Conservation (phyloP, 2,329 filamentous ascomycete species). For the Neoarthrinium moseri region DNA sequence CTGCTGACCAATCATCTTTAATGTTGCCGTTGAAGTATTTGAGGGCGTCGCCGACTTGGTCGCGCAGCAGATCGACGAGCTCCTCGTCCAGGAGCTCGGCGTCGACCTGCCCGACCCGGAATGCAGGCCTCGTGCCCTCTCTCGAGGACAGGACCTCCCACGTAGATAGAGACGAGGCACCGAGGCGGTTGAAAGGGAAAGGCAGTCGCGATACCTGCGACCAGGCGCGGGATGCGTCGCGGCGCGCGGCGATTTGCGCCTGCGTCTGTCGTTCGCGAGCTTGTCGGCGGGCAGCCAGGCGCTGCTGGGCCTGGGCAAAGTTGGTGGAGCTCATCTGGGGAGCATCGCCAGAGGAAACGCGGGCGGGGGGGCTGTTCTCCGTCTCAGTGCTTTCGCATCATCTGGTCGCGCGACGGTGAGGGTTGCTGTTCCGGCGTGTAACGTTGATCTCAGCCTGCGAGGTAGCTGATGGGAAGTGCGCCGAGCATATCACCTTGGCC, state of each 20-base stretch:
- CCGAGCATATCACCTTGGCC: no score
- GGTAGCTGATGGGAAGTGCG: neutral
- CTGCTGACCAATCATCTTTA: constrained; percentile 81
- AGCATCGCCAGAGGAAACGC: constrained; percentile 2
- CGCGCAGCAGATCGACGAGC: constrained; percentile 78
- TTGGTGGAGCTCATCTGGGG: constrained; percentile 53
- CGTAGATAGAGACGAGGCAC: constrained; percentile 43
- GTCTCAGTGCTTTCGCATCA: neutral
- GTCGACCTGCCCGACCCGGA: constrained; percentile 93
- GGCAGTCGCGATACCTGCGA: constrained; percentile 57
- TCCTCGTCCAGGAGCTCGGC: constrained; percentile 94
- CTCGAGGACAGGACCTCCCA: constrained; percentile 74
- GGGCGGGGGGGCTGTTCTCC: no score
- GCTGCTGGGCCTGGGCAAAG: constrained; percentile 87
- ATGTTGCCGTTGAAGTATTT: constrained; percentile 78
- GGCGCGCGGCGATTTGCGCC: constrained; percentile 50
- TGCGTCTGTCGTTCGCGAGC: constrained; percentile 68
- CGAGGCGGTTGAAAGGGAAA: constrained; percentile 61
- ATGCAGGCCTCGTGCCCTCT: constrained; percentile 79
- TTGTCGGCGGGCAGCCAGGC: constrained; percentile 77
- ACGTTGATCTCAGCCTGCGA: neutral
- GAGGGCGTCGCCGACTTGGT: constrained; percentile 82
- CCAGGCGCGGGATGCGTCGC: constrained; percentile 52
- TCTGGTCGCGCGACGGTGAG: neutral
- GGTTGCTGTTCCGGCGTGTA: neutral